Evolutionary conservation across 2,329 filamentous ascomycete species (phyloP).

Genomic region (Xylariaceae sp.): DNA sequence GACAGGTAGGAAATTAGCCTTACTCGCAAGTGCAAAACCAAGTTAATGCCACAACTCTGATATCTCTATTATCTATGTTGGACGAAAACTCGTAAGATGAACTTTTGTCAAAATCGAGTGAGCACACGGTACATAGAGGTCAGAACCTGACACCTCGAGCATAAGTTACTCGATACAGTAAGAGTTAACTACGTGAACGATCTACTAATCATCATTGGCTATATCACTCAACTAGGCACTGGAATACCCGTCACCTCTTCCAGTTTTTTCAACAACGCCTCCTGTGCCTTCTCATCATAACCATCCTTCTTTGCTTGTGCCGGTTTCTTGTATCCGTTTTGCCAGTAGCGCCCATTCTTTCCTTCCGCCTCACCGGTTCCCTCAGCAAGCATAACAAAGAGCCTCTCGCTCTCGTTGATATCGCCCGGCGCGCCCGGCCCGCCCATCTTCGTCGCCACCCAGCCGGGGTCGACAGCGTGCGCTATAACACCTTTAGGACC

Average conservation of each 20-base stretch:
- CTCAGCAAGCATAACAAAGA: slow-evolving; percentile 50
- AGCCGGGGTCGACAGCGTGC: slow-evolving; percentile 54
- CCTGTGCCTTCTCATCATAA: slow-evolving; percentile 46
- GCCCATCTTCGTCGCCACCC: slow-evolving; percentile 59
- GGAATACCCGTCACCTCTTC: slow-evolving; percentile 31
- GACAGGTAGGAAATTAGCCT: too few relatives aligned
- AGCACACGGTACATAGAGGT: too few relatives aligned
- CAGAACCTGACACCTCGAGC: too few relatives aligned
- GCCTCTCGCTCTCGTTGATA: slow-evolving; percentile 48
- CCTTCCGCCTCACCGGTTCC: slow-evolving; percentile 39
- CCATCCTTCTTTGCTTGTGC: slow-evolving; percentile 34
- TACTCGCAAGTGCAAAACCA: too few relatives aligned
- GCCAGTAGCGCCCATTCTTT: slow-evolving; percentile 45
- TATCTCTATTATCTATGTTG: too few relatives aligned
- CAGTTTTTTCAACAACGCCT: slow-evolving; percentile 45
- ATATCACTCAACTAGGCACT: slow-evolving; percentile 3
- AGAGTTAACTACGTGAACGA: too few relatives aligned
- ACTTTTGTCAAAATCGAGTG: too few relatives aligned
- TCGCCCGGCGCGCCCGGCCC: slow-evolving; percentile 49
- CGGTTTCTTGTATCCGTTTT: slow-evolving; percentile 31
- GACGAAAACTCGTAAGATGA: too few relatives aligned
- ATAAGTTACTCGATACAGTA: too few relatives aligned
- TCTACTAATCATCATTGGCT: too few relatives aligned
- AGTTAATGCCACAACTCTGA: too few relatives aligned
- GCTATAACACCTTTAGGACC: slow-evolving; percentile 42